Percentiles rank a stretch among this genome's conserved stretches.
phyloP scores from a whole-genome alignment of 176 grass and related monocot genomes.

The Rhynchospora tenuis region DNA sequence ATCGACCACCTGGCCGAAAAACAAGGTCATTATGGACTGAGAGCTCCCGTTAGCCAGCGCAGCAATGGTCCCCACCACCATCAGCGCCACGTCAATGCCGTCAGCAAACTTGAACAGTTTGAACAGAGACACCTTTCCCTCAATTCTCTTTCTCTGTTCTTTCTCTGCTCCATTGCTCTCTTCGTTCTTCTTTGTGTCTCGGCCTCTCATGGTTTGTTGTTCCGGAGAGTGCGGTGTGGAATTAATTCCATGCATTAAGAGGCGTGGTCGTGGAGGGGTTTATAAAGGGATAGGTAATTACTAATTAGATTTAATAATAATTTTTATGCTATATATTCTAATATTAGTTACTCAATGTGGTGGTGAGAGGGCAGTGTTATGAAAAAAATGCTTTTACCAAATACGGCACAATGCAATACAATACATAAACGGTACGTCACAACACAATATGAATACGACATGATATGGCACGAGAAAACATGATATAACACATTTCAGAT shows the following conservation, averaged over 20 bases:
- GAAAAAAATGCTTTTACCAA: too few relatives aligned
- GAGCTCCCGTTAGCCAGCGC: constrained; percentile 26
- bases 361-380: too few relatives aligned
- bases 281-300: too few relatives aligned
- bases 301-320: too few relatives aligned
- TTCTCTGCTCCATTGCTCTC: not conserved
- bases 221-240: not conserved
- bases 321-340: too few relatives aligned
- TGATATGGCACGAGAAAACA: too few relatives aligned
- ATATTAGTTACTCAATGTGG: not conserved
- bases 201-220: not conserved
- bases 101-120: constrained; percentile 38
- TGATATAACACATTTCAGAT: too few relatives aligned
- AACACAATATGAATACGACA: too few relatives aligned
- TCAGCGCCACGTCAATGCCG: constrained; percentile 13
- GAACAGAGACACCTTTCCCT: constrained; percentile 28
- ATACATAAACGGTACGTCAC: too few relatives aligned
- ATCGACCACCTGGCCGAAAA: constrained; percentile 39
- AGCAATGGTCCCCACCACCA: constrained; percentile 18
- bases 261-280: too few relatives aligned
- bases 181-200: not conserved
- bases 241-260: too few relatives aligned
- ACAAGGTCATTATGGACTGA: constrained; percentile 35
- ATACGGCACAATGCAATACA: too few relatives aligned
- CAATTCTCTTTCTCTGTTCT: not conserved